These are phyloP conservation scores for Pistacia integerrima DNA, from an alignment of 345 rosid species.

Conservation along the genomic window DNA sequence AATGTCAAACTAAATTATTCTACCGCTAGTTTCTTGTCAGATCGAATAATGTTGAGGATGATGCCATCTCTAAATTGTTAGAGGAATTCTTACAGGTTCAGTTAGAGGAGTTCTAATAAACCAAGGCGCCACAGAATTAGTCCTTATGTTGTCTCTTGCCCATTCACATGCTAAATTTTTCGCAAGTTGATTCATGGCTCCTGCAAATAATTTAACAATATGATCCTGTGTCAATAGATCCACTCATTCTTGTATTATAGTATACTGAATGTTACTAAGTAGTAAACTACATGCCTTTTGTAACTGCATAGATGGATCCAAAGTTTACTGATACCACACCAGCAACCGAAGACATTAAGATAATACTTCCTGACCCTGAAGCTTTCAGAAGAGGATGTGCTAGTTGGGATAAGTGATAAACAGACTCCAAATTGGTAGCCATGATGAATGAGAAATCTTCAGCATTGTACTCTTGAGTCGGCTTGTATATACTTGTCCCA, in stretches of 20 bases:
- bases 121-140: slow-evolving; percentile 43
- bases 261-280: no score
- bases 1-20: no score
- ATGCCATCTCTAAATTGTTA: no score
- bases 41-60: no score
- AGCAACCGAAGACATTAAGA: slow-evolving; percentile 49
- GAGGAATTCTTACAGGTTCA: not conserved
- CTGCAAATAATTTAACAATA: slow-evolving; percentile 26
- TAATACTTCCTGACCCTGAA: slow-evolving; percentile 51
- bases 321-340: slow-evolving; percentile 28
- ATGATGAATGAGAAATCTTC: slow-evolving; percentile 38
- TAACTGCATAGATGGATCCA: slow-evolving; percentile 41
- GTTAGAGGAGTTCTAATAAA: slow-evolving; percentile 4
- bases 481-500: slow-evolving; percentile 37
- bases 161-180: slow-evolving; percentile 54
- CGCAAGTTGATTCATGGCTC: slow-evolving; percentile 44
- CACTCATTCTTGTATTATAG: slow-evolving; percentile 15
- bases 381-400: slow-evolving; percentile 59
- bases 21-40: no score
- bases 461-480: slow-evolving; percentile 37
- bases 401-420: slow-evolving; percentile 51
- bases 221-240: not conserved
- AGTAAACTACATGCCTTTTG: slow-evolving; percentile 30
- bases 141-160: slow-evolving; percentile 53
- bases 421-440: slow-evolving; percentile 51